Evolutionary conservation across 495 filamentous ascomycete species (phyloP), one percentile per base, ranked within the genome.

Genomic region (Aspergillus panamensis): DNA sequence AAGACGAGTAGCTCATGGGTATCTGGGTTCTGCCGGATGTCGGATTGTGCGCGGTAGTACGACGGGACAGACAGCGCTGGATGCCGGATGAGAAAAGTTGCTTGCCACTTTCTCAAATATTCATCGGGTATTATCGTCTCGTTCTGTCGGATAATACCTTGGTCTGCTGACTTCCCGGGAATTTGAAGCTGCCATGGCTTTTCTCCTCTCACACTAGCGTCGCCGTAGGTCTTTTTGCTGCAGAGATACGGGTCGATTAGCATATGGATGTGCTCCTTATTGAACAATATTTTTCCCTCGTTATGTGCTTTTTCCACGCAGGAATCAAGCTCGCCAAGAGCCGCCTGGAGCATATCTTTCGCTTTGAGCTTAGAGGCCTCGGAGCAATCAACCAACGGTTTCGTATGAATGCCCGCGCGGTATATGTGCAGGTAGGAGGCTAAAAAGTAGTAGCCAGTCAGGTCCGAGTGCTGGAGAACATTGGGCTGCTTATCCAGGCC

Each of bases 61-160:
- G 67, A 70, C 6, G 71, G 66, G 9, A 73, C 56, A 21, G 63
- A 59, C 17, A 72, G 50, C 6, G 65, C 65, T 7, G 72, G 72
- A 49, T 75, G 66, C 14, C 70, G 65, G 35, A 75, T 70, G 14
- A 75, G 62, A 58, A 75, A 71, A 4, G 65, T 72, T 9, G 70
- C 71, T n/a, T 51, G 37, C 40, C 62, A 67, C 9, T 53, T 57
- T 19, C 50, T 53, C 3, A 75, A 63, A 43, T 68, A 62, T 29
- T 57, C 61, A 54, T 73, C 69, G 1, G 72, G 62, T 1, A 75
- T 52, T 16, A 65, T 37, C 4, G 64, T 75, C 13, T 59, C 37
- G 52, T 75, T 73, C 39, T 44, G 2, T n/a, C 3, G 20, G 19
- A 13, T 31, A 2, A 13, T 20, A 21, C 32, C n/a, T 4, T 29